phyloP scores from a whole-genome alignment of 768 basidiomycete genomes.

The Phlegmacium glaucopus region DNA sequence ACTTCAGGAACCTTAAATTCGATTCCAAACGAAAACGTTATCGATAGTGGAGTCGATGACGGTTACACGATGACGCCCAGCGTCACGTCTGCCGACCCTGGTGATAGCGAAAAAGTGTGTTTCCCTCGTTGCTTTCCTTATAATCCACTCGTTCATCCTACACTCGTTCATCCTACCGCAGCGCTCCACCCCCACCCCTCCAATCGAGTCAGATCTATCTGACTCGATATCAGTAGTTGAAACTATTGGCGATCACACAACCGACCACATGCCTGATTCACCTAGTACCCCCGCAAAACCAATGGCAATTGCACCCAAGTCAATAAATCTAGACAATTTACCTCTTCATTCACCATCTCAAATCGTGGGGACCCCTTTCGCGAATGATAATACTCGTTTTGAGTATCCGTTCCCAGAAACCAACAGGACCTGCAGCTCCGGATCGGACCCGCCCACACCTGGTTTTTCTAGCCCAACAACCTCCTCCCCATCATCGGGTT shows the following conservation, averaged over 20 bases:
- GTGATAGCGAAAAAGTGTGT: neutral
- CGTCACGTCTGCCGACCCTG: neutral
- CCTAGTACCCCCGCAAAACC: conserved; percentile 5
- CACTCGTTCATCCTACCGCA: neutral
- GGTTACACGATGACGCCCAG: neutral
- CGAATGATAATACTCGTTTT: conserved; percentile 17
- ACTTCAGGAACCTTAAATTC: neutral
- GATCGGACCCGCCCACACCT: conserved; percentile 5
- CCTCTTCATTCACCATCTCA: conserved; percentile 24
- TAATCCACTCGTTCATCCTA: neutral
- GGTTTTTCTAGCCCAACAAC: neutral
- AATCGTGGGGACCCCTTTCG: conserved; percentile 28
- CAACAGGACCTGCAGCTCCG: conserved; percentile 6
- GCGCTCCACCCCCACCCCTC: too few species aligned
- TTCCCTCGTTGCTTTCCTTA: neutral
- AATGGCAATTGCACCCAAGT: conserved; percentile 20
- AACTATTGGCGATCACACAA: neutral
- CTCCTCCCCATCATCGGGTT: neutral
- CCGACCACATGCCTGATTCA: neutral
- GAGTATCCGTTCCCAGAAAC: conserved; percentile 30
- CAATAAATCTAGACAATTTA: conserved; percentile 21
- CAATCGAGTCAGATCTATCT: neutral
- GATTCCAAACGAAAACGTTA: neutral
- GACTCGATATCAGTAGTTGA: neutral
- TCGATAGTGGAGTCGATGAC: neutral